Conservation (phyloP, 2,329 filamentous ascomycete species). For the Pyrenochaeta sp. region DNA sequence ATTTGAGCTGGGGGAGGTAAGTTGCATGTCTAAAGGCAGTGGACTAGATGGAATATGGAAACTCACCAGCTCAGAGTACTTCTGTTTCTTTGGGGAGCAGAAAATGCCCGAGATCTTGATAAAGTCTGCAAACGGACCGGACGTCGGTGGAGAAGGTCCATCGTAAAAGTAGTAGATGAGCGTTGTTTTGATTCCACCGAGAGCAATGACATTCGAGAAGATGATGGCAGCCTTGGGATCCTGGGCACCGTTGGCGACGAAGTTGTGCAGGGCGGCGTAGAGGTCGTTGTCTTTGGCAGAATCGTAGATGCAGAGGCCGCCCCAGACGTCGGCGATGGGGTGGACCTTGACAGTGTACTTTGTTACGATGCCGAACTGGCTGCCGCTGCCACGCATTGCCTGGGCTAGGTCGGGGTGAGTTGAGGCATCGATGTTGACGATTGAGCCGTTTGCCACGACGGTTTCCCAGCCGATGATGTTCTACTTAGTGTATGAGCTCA, state of each 20-base stretch:
- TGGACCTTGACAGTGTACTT: constrained; percentile 30
- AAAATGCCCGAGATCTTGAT: constrained; percentile 34
- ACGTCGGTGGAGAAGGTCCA: constrained; percentile 35
- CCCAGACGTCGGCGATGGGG: constrained; percentile 47
- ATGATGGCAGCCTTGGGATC: constrained; percentile 36
- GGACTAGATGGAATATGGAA: too few species aligned
- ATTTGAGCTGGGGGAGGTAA: constrained; percentile 15
- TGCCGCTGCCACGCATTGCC: constrained; percentile 39
- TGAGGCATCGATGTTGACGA: constrained; percentile 31
- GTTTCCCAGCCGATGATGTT: constrained; percentile 45
- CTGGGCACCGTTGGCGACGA: constrained; percentile 30
- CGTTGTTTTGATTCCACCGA: constrained; percentile 12
- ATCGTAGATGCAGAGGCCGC: constrained; percentile 47
- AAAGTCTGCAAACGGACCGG: constrained; percentile 42
- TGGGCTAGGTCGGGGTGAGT: constrained; percentile 42
- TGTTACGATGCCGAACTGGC: constrained; percentile 38
- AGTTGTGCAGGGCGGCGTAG: constrained; percentile 45
- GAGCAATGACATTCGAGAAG: constrained; percentile 19
- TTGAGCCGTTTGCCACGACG: constrained; percentile 39
- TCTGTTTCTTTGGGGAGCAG: constrained; percentile 31
- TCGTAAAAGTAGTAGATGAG: constrained; percentile 33
- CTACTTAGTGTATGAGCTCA: constrained; percentile 6
- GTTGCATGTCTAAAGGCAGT: constrained; percentile 11
- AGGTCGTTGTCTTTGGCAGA: constrained; percentile 33
- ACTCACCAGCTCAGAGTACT: constrained; percentile 43